Percentiles rank a stretch among this genome's conserved stretches.
These are phyloP conservation scores for Lasiodiplodia sp. DNA, from an alignment of 2,329 filamentous ascomycete genomes.

Conservation along the genomic window DNA sequence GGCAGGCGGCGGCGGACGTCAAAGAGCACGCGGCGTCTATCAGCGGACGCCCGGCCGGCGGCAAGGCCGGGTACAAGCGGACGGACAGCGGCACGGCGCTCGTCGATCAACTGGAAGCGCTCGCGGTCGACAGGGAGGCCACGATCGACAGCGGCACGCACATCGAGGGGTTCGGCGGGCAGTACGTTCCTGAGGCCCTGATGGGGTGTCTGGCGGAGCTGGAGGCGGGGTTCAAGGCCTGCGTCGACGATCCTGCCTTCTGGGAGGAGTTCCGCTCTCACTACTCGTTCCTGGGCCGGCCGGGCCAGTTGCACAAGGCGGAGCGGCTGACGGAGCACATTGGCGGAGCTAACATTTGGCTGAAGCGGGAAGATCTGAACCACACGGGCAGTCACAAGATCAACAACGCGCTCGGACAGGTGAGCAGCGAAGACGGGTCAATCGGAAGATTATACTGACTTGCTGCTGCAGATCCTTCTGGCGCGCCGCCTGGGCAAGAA, in stretches of 20 bases:
- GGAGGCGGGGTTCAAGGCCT: slow-evolving; percentile 87
- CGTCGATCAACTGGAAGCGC: slow-evolving; percentile 77
- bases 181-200: slow-evolving; percentile 95
- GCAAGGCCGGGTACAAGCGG: slow-evolving; percentile 53
- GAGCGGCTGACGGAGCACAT: slow-evolving; percentile 87
- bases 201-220: slow-evolving; percentile 96
- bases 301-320: slow-evolving; percentile 88
- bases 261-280: slow-evolving; percentile 97
- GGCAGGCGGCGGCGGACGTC: slow-evolving; percentile 38
- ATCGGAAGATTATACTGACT: background rate
- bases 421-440: background rate
- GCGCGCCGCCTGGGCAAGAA: slow-evolving; percentile 89
- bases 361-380: slow-evolving; percentile 97
- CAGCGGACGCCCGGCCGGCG: slow-evolving; percentile 74
- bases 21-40: slow-evolving; percentile 35
- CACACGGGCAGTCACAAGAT: slow-evolving; percentile 99
- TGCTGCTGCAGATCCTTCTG: slow-evolving; percentile 64
- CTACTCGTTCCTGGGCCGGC: slow-evolving; percentile 96
- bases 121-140: slow-evolving; percentile 66
- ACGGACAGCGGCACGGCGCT: slow-evolving; percentile 64
- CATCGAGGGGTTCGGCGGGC: slow-evolving; percentile 91
- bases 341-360: slow-evolving; percentile 93
- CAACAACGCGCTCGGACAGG: slow-evolving; percentile 96
- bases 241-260: slow-evolving; percentile 85
- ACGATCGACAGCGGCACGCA: background rate